Base-by-base conservation (phyloP, 768 basidiomycete genomes). In the Lentinula sp. region DNA sequence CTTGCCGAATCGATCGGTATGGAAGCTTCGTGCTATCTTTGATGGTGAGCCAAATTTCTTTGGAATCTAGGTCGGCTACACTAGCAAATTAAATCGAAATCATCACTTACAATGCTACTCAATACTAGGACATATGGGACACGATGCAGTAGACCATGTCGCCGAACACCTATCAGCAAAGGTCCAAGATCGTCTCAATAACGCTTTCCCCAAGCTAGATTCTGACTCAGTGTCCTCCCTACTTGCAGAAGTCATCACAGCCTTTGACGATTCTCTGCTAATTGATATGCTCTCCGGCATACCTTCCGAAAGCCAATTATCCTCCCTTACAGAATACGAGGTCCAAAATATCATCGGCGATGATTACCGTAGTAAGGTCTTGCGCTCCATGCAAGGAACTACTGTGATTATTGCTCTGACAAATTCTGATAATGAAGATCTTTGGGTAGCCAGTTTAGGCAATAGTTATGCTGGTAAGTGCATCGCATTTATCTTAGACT, bases 381-480 rank as follows among this genome's bases (percentile, higher is more conserved):
- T 73, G 33, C 76, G 77, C 32, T 81, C 81, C 69, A 80, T 83
- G 77, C 72, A 77, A n/a, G 84, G 84, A 6, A 75, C 79, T 2
- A 85, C 83, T 1, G 80, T 74, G 3, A 72, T 84, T 10, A 66
- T 84, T 35, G 72, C 81, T 4, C 68, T 85, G 28, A 64, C 79
- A 6, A 78, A 83, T 61, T 78, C 81, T 5, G 46, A 57, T 13
- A 68, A 64, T 16, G 69, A 72, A 23, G 78, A 82, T 62, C 63
- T 85, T 1, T 85, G 83, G 82, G 79, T 84, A 16, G 82, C 80
- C 2, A 84, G 80, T 66, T 69, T 84, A 36, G 84, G 84, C 2
- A 83, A 85, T 66, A 81, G 82, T 63, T 75, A 76, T 64, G 82
- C 81, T 62, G 76, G 84, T 82, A 61, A 58, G 76, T 62, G 13